phyloP scores from a whole-genome alignment of 305 asterid genomes.

The Stenogyne calaminthoides region DNA sequence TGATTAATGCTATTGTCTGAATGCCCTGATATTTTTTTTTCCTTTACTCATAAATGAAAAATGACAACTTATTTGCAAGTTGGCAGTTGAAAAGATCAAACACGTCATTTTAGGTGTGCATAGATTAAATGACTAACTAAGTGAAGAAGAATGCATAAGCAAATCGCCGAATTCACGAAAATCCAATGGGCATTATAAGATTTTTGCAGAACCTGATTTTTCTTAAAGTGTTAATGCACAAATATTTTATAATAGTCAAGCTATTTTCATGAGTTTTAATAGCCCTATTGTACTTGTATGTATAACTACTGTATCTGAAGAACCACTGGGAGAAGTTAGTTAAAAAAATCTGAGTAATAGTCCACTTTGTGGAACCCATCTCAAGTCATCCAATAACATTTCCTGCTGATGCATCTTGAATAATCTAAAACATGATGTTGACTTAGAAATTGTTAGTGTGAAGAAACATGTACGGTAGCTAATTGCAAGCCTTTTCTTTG shows the following conservation, averaged over 20 bases:
- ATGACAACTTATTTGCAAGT: not conserved
- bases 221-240: not conserved
- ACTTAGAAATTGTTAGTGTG: not conserved
- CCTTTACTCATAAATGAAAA: not conserved
- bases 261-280: constrained; percentile 1
- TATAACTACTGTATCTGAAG: constrained; percentile 3
- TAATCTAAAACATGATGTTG: constrained; percentile 4
- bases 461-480: constrained; percentile 6
- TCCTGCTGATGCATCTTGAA: constrained; percentile 10
- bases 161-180: not conserved
- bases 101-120: constrained; percentile 3
- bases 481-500: not conserved
- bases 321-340: constrained; percentile 20
- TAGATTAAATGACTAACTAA: not conserved
- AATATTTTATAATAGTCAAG: not conserved
- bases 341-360: constrained; percentile 10
- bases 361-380: constrained; percentile 12
- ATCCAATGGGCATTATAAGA: not conserved
- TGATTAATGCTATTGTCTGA: constrained; percentile 16
- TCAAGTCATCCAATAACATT: constrained; percentile 19
- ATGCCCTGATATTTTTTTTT: constrained; percentile 1
- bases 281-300: constrained; percentile 9
- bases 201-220: not conserved
- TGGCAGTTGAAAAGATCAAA: not conserved
- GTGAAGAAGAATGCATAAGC: constrained; percentile 2